Evolutionary conservation across 2,329 filamentous ascomycete species (phyloP), one percentile per base, ranked within the genome.

Genomic region (Alternaria consortialis): DNA sequence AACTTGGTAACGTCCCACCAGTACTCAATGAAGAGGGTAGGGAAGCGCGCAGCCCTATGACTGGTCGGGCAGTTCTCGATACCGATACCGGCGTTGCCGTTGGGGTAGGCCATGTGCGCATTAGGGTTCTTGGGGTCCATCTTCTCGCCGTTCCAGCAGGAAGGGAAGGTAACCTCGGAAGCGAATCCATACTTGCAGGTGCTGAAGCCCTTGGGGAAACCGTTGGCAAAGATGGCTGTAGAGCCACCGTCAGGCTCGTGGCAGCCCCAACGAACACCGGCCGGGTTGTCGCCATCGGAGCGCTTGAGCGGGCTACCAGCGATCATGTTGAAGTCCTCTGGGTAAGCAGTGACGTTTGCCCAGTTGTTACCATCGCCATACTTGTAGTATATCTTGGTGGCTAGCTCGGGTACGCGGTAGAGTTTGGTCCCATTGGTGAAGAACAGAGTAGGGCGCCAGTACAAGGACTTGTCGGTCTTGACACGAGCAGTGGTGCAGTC

Each of bases 71-170:
- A 79, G 48, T 74, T 73, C 46, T 77, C 76, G 34, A 75, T 58
- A 27, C 74, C 75, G 9, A 67, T 57, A 32, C 75, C 74, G 17
- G 53, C 43, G 32, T 40, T 55, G 20, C 56, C 65, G 32, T 62
- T 72, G 12, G 77, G 76, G 55, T 82, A 84, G 9, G 83, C 73
- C 74, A 78, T 77, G 63, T 79, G 77, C 15, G 74, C 76, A 15
- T 48, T 61, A 23, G 76, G 74, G 36, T 73, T 72, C 44, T 70
- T 68, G 20, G 73, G 73, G 40, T 79, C 68, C 42, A 78, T 62
- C 23, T 68, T 62, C 46, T 77, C 37, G 32, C 77, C 77, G 56
- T 78, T 79, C 77, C 77, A 79, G 69, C 77, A 79, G 15, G 70
- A 67, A 7, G 77, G 77, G 63, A 79, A 79, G 12, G 73, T 78